Percentiles rank a stretch among this genome's conserved stretches.
phyloP scores from a whole-genome alignment of 1,139 yeast genomes.

The Magnusiomyces fungicola region DNA sequence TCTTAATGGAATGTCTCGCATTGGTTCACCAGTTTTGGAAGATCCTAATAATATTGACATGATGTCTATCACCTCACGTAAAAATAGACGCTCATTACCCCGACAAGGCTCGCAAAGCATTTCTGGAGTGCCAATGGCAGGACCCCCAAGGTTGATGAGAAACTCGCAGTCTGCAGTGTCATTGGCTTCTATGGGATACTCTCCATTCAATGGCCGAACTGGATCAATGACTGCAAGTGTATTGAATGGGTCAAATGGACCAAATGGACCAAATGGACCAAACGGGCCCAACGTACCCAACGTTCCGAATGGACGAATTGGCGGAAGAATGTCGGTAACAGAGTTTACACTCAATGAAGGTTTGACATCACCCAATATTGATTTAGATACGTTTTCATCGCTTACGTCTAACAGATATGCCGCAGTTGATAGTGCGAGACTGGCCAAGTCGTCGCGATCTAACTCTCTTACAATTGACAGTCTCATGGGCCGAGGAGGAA shows the following conservation, averaged over 20 bases:
- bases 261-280: no score
- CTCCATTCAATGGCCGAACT: not conserved
- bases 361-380: slow-evolving; percentile 3
- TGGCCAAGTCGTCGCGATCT: slow-evolving; percentile 9
- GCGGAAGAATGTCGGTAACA: slow-evolving; percentile 7
- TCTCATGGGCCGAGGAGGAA: slow-evolving; percentile 1
- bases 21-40: slow-evolving; percentile 1
- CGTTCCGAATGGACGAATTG: slow-evolving; percentile 2
- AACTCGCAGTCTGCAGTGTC: slow-evolving; percentile 8
- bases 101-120: not conserved
- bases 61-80: slow-evolving; percentile 15
- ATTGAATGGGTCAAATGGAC: not conserved
- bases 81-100: slow-evolving; percentile 11
- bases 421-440: slow-evolving; percentile 10
- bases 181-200: not conserved
- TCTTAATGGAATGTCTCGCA: not conserved
- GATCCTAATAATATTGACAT: slow-evolving; percentile 12
- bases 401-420: slow-evolving; percentile 13
- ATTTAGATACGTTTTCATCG: slow-evolving; percentile 8
- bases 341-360: slow-evolving; percentile 9
- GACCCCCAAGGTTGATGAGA: slow-evolving; percentile 4
- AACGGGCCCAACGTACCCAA: no score
- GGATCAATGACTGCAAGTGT: not conserved
- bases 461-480: slow-evolving; percentile 11
- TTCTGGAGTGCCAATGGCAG: not conserved